These are phyloP conservation scores for Violaceomyces palustris DNA, from an alignment of 1,284 basidiomycete genomes.

Conservation along the genomic window DNA sequence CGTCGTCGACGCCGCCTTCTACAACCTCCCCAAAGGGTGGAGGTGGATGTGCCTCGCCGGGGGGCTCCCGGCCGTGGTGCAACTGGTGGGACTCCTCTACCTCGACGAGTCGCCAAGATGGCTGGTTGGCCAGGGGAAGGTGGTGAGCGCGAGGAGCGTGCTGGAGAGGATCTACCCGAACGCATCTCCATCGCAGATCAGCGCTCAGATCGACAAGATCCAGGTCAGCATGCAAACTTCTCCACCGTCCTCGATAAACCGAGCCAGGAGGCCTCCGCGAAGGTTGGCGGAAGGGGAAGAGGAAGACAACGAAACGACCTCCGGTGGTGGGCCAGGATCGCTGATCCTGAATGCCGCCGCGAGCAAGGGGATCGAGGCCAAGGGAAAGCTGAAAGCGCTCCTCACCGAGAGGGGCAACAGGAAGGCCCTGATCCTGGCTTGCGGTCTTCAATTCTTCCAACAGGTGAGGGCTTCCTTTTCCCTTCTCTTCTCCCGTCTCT, in stretches of 20 bases:
- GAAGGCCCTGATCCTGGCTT: slow-evolving; percentile 31
- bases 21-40: slow-evolving; percentile 40
- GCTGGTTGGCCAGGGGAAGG: slow-evolving; percentile 27
- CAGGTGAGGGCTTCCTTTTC: slow-evolving; percentile 18
- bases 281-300: too few relatives aligned
- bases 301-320: too few relatives aligned
- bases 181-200: slow-evolving; percentile 17
- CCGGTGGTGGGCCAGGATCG: not conserved
- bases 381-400: slow-evolving; percentile 20
- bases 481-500: too few relatives aligned
- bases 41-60: slow-evolving; percentile 43
- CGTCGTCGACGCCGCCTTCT: slow-evolving; percentile 34
- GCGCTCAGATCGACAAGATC: slow-evolving; percentile 31
- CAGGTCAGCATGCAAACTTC: slow-evolving; percentile 17
- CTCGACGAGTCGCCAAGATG: slow-evolving; percentile 43
- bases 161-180: slow-evolving; percentile 37
- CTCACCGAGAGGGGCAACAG: slow-evolving; percentile 16
- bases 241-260: too few relatives aligned
- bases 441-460: slow-evolving; percentile 30
- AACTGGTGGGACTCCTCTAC: slow-evolving; percentile 38
- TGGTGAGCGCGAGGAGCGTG: slow-evolving; percentile 27
- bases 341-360: not conserved
- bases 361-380: slow-evolving; percentile 5
- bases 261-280: too few relatives aligned
- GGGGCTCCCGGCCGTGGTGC: slow-evolving; percentile 32